A percentile compares a stretch with the other conserved stretches of the same genome.
Evolutionary conservation across 208 protist genomes (phyloP).

Genomic region (Wallacemonas sp.): DNA sequence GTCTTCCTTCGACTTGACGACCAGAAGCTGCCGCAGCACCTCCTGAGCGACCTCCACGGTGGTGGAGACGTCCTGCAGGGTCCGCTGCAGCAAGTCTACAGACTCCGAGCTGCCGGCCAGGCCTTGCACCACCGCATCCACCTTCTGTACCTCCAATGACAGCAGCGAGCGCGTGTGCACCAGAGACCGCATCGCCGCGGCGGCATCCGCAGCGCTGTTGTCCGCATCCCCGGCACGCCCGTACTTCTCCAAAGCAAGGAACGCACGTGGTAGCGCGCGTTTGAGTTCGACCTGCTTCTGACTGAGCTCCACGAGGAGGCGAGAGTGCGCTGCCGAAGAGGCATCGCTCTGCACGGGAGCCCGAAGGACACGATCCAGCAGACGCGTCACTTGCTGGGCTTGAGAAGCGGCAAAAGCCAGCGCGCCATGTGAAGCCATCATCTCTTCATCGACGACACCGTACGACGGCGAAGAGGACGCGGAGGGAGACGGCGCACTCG

Average conservation of each 20-base stretch:
- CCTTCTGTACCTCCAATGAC: slow-evolving; percentile 70
- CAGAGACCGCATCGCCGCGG: slow-evolving; percentile 68
- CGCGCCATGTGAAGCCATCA: slow-evolving; percentile 46
- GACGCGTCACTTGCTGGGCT: slow-evolving; percentile 36
- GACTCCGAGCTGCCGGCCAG: slow-evolving; percentile 50
- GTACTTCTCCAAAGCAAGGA: slow-evolving; percentile 37
- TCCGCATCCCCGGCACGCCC: slow-evolving; percentile 2
- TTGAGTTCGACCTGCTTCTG: slow-evolving; percentile 42
- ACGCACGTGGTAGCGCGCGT: slow-evolving; percentile 43
- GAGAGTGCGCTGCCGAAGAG: neutral
- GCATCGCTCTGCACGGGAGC: neutral
- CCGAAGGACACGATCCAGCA: slow-evolving; percentile 19
- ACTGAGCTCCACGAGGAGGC: slow-evolving; percentile 30
- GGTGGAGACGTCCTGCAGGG: slow-evolving; percentile 65
- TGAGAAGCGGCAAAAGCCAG: slow-evolving; percentile 49
- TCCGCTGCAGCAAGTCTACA: slow-evolving; percentile 41
- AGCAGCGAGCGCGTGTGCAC: slow-evolving; percentile 75
- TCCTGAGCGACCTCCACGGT: slow-evolving; percentile 65
- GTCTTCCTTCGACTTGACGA: slow-evolving; percentile 67
- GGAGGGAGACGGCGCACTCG: neutral
- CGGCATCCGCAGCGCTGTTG: slow-evolving; percentile 28
- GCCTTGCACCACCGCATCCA: slow-evolving; percentile 62
- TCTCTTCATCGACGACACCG: neutral
- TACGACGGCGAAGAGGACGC: neutral
- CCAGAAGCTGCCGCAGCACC: slow-evolving; percentile 54